Base-by-base conservation (phyloP, 345 rosid species). In the Noccaea caerulescens region DNA sequence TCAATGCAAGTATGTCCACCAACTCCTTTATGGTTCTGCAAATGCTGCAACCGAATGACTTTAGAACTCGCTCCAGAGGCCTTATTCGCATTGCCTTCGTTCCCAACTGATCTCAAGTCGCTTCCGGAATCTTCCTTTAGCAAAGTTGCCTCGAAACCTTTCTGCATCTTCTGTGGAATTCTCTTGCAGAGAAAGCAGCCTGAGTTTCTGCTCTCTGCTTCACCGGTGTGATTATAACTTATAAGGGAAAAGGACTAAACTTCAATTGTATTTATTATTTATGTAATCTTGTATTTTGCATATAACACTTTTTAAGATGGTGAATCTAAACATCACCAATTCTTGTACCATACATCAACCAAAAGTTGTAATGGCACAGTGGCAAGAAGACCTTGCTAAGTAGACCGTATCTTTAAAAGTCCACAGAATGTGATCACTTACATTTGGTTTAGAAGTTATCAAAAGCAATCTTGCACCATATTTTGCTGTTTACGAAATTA, bases 1-100 rank as follows among this genome's bases (percentile, higher is more conserved):
- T 85, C 97, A 1, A 84, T 88, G 97, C 86, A 80, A 83, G 87
- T 90, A 57, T 90, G 98, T 80, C 90, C 89, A 32, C 63, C 85
- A 8, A 79, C 71, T 39, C 87, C 99, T 23, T 61, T 78, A 61
- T 88, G 96, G 97, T 79, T 80, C 80, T 95, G 99, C 86, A 84
- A 86, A 71, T 90, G 99, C 75, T 95, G 98, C 76, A 81, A 78
- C 47, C 82, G 96, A 73, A 18, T 76, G 73, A 70, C 77, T 42
- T 65, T 78, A 33, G 85, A 84, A 38, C 80, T 87, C 52, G 78
- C 93, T 23, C 92, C 93, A 0, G 87, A 69, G 50, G 47, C 75
- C 10, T 73, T 86, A 32, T 94, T 86, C 46, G 60, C 61, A 44
- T 67, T 90, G 86, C 71, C 84, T 4, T 56, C 79, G 10, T 81